Evolutionary conservation across 2,329 filamentous ascomycete species (phyloP).

Genomic region (Alternaria arborescens): DNA sequence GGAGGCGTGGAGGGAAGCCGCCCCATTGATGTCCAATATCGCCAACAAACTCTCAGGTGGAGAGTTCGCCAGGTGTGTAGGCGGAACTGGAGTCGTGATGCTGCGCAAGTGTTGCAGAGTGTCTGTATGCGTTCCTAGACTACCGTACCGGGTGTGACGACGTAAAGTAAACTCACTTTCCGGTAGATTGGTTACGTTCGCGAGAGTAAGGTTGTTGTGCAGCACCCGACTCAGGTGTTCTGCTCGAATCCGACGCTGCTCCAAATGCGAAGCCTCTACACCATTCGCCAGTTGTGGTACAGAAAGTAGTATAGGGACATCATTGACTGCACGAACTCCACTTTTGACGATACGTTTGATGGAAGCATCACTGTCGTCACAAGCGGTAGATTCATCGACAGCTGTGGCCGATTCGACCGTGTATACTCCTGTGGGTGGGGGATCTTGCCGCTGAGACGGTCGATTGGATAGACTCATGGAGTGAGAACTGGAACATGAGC

Average conservation of each 20-base stretch:
- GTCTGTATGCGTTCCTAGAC: conserved; percentile 13
- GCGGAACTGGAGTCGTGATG: conserved; percentile 13
- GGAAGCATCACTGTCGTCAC: neutral
- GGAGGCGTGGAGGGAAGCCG: neutral
- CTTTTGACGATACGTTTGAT: too few species aligned
- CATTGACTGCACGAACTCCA: neutral
- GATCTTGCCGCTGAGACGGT: conserved; percentile 11
- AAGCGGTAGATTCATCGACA: neutral
- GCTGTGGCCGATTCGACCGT: neutral
- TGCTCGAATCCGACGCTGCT: conserved; percentile 33
- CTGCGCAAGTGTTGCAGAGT: conserved; percentile 18
- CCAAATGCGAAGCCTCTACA: conserved; percentile 1
- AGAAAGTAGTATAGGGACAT: neutral
- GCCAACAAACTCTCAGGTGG: neutral
- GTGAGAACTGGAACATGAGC: conserved; percentile 26
- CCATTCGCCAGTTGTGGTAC: conserved; percentile 11
- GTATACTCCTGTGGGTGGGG: neutral
- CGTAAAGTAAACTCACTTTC: conserved; percentile 9
- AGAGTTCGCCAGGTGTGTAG: neutral
- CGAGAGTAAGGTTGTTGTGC: conserved; percentile 22
- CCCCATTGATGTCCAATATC: neutral
- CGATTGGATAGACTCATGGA: conserved; percentile 27
- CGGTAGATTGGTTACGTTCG: neutral
- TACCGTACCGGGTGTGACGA: conserved; percentile 16
- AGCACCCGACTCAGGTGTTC: conserved; percentile 39